Evolutionary conservation across 768 basidiomycete genomes (phyloP).

Genomic region (Termitomyces sp.): DNA sequence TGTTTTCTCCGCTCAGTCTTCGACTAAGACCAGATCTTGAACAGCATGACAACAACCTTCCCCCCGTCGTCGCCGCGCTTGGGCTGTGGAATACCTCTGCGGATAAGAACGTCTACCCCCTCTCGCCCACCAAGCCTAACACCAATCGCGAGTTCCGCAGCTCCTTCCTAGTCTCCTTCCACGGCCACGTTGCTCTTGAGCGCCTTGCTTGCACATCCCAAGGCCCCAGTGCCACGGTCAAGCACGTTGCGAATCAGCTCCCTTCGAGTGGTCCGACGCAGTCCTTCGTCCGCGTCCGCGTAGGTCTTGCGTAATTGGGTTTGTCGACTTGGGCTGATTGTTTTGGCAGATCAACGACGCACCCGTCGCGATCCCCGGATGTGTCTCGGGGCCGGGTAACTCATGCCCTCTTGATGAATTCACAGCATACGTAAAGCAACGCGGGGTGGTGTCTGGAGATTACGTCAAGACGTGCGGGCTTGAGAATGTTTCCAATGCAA

Average conservation of each 20-base stretch:
- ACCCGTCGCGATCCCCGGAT: conserved; percentile 33
- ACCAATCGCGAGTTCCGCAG: conserved; percentile 29
- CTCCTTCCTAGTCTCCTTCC: conserved; percentile 33
- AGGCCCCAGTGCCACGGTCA: background rate
- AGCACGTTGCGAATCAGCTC: conserved; percentile 13
- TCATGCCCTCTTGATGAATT: conserved; percentile 32
- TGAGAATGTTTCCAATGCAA: conserved; percentile 16
- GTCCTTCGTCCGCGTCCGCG: conserved; percentile 30
- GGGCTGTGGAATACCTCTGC: conserved; percentile 36
- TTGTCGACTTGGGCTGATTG: background rate
- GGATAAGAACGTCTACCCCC: conserved; percentile 25
- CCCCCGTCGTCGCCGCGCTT: conserved; percentile 34
- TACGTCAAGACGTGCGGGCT: conserved; percentile 33
- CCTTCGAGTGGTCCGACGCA: conserved; percentile 3
- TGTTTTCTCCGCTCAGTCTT: background rate
- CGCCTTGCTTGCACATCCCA: conserved; percentile 26
- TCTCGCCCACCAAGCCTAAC: conserved; percentile 25
- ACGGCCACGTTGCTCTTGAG: conserved; percentile 36
- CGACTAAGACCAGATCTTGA: background rate
- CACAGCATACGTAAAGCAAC: conserved; percentile 21
- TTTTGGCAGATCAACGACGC: conserved; percentile 27
- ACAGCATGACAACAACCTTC: conserved; percentile 40
- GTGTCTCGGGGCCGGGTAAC: conserved; percentile 31
- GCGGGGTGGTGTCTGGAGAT: conserved; percentile 25
- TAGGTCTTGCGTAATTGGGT: conserved; percentile 10